Base-by-base conservation (phyloP, 345 rosid species). In the Murraya paniculata region DNA sequence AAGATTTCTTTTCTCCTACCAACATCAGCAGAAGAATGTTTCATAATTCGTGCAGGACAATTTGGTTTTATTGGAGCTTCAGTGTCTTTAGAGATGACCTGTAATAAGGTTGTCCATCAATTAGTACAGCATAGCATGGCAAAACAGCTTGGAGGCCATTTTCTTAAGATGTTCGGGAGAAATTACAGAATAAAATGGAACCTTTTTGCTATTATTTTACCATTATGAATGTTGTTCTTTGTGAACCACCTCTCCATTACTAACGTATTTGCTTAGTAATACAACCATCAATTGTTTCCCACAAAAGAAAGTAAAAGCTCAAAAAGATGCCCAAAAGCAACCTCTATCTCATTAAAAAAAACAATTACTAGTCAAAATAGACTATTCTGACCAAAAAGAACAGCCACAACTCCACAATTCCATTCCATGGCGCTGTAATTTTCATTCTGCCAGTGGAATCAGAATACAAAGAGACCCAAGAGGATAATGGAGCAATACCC, bases 71-170 rank as follows among this genome's bases (percentile, higher is more conserved):
- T 31, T 73, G 77, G 79, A 76, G 84, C 70, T 76, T 39, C 79
- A 61, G 77, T 61, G 36, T 88, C 88, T 83, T 88, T 90, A 4
- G 93, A 70, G 84, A 94, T 84, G 79, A 91, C 92, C 98, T 94
- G 91, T 71, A 73, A 80, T 78, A 71, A 33, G 18, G 58, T 56
- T 61, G 18, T 24, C 13, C 65, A 53, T 48, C 31, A 28, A 18
- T 74, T 28, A 60, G 71, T 62, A 41, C 41, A 25, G 31, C 50
- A 57, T 71, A 31, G 48, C 30, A 38, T 53, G 14, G 39, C 22
- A 0, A 27, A 60, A 77, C 5, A 13, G 9, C 61, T 55, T n/a
- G 9, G 56, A 27, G 56, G 22, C 7, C 57, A 16, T 53, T 53
- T 53, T 53, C 57, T 53, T 18, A 18, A 16, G 22, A 53, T 18